Base-by-base conservation (phyloP, 139 green algal species). In the Chlorella sp. region DNA sequence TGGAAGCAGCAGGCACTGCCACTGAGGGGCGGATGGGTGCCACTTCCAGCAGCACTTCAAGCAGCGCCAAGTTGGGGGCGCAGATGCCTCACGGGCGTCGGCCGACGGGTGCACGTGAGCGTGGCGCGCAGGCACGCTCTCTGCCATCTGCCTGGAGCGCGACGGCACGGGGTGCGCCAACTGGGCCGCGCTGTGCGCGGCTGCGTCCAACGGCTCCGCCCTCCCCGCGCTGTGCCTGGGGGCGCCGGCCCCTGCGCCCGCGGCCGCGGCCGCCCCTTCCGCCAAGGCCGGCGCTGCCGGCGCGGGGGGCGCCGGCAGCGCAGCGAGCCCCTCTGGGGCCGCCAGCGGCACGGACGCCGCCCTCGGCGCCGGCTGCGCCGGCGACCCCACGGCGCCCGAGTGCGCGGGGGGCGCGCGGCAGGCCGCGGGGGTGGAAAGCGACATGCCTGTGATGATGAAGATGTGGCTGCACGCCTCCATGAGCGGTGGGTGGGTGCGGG, bases 391-490 rank as follows among this genome's bases (percentile, higher is more conserved):
- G 40, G 46, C 50, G n/a, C n/a, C n/a, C n/a, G n/a, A 33, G 35
- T 38, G 51, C 36, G 3, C 19, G n/a, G n/a, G n/a, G n/a, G n/a
- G n/a, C n/a, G n/a, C n/a, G n/a, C n/a, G n/a, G n/a, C n/a, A n/a
- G n/a, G n/a, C n/a, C n/a, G n/a, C n/a, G n/a, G n/a, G n/a, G n/a
- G n/a, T n/a, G n/a, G n/a, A n/a, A n/a, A n/a, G n/a, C n/a, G n/a
- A n/a, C n/a, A n/a, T 41, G 43, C 56, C 40, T 15, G 51, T 36
- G 3, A 25, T n/a, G 33, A 59, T 74, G 51, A 75, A 70, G 40
- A 79, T 77, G 74, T 85, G 66, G 40, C 12, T 85, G n/a, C 80
- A 85, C 42, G 74, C 79, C 14, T 48, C 51, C 56, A 81, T 77
- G 51, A n/a, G n/a, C n/a, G n/a, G n/a, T n/a, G n/a, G n/a, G n/a